phyloP scores from a whole-genome alignment of 2,329 filamentous ascomycete genomes.

The Diaporthe citrichinensis region DNA sequence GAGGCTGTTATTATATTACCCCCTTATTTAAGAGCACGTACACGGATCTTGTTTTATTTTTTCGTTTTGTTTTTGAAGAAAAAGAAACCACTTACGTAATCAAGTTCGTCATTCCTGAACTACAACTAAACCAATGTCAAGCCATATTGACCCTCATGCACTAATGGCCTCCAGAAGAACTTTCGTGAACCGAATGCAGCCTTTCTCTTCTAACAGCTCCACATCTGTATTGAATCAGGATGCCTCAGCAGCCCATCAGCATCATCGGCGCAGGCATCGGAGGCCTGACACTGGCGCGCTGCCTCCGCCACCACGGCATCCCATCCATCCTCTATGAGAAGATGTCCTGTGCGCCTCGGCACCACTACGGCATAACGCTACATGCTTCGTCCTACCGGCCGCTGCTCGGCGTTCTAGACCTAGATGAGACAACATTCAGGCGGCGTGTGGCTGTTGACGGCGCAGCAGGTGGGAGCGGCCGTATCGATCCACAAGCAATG shows the following conservation, averaged over 20 bases:
- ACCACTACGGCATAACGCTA: constrained; percentile 5
- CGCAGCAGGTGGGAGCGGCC: not conserved
- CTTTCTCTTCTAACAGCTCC: not conserved
- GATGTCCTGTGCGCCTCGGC: not conserved
- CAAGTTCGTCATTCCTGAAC: not conserved
- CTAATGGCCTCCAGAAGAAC: not conserved
- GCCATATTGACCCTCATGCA: not conserved
- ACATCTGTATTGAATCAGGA: not conserved
- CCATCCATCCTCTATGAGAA: constrained; percentile 9
- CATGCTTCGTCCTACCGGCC: not conserved
- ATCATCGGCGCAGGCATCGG: not conserved
- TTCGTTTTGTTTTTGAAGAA: too few species aligned
- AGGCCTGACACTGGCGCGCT: not conserved
- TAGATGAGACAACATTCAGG: constrained; percentile 1
- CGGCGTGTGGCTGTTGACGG: constrained; percentile 6
- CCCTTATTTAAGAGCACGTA: too few species aligned
- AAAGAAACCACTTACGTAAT: not conserved
- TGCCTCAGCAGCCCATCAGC: constrained; percentile 1
- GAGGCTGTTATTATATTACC: too few species aligned
- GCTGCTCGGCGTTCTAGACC: not conserved
- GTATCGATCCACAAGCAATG: not conserved
- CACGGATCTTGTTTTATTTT: too few species aligned
- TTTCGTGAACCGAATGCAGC: not conserved
- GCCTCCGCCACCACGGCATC: not conserved
- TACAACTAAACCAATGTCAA: not conserved